Evolutionary conservation across 2,329 filamentous ascomycete species (phyloP).

Genomic region (Aspergillus udagawae): DNA sequence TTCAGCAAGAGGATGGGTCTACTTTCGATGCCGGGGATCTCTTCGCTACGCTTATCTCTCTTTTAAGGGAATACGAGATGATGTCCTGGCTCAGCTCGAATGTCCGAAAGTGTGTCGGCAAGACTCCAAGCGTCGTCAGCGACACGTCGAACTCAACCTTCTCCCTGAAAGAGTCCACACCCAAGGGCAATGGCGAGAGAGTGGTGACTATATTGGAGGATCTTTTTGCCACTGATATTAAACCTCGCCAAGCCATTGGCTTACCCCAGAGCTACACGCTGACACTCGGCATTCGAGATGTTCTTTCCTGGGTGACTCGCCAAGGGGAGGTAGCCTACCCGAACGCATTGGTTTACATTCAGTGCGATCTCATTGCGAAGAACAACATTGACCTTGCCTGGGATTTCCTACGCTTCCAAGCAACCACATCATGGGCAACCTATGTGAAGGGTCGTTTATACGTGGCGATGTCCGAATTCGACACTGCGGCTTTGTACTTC

Average conservation of each 20-base stretch:
- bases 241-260: constrained; percentile 37
- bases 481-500: constrained; percentile 70
- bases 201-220: constrained; percentile 41
- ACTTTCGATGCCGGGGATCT: constrained; percentile 58
- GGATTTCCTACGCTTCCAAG: constrained; percentile 64
- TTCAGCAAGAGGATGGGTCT: constrained; percentile 67
- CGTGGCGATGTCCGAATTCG: constrained; percentile 69
- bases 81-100: constrained; percentile 58
- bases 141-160: constrained; percentile 24
- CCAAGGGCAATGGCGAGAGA: constrained; percentile 20
- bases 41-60: constrained; percentile 64
- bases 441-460: constrained; percentile 83
- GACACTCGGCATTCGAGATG: constrained; percentile 41
- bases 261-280: constrained; percentile 41
- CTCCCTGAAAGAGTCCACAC: constrained; percentile 21
- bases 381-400: constrained; percentile 63
- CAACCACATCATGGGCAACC: constrained; percentile 55
- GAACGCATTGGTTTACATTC: constrained; percentile 62
- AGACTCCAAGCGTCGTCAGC: constrained; percentile 11
- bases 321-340: constrained; percentile 54
- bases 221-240: constrained; percentile 42
- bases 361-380: constrained; percentile 64
- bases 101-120: constrained; percentile 32
- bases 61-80: constrained; percentile 70
- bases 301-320: constrained; percentile 46